These are phyloP conservation scores for Arabidopsis suecica DNA, from an alignment of 345 rosid genomes.

Conservation along the genomic window DNA sequence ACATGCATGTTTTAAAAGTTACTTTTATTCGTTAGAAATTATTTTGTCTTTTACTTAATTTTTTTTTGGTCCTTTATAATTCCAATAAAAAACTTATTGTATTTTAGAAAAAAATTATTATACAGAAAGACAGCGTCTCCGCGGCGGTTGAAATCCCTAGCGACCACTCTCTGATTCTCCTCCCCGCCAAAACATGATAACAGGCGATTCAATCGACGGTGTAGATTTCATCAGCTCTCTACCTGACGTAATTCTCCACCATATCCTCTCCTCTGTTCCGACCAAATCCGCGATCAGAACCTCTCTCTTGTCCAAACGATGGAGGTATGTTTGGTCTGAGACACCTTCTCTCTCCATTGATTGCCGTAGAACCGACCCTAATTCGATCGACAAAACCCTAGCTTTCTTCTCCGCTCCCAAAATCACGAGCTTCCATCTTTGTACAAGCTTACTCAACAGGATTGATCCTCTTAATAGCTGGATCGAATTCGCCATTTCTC, in stretches of 20 bases:
- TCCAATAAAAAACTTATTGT: too few species aligned
- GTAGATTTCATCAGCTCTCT: slow-evolving; percentile 39
- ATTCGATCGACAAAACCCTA: slow-evolving; percentile 40
- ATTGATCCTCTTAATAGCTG: slow-evolving; percentile 27
- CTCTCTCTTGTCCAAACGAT: slow-evolving; percentile 39
- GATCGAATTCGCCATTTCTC: slow-evolving; percentile 38
- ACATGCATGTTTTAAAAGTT: too few species aligned
- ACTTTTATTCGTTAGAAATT: too few species aligned
- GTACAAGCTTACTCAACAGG: slow-evolving; percentile 19
- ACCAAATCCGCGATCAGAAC: slow-evolving; percentile 41
- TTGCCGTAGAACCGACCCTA: slow-evolving; percentile 15
- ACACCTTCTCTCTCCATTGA: slow-evolving; percentile 42
- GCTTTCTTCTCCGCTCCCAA: slow-evolving; percentile 22
- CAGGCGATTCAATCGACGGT: slow-evolving; percentile 22
- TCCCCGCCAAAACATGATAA: neutral
- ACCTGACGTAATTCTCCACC: slow-evolving; percentile 39
- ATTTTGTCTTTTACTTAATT: too few species aligned
- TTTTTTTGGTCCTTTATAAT: too few species aligned
- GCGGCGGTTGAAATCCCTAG: slow-evolving; percentile 5
- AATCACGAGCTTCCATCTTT: slow-evolving; percentile 36
- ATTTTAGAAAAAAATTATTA: too few species aligned
- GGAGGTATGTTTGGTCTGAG: slow-evolving; percentile 40
- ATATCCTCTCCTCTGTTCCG: slow-evolving; percentile 41
- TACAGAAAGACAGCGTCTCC: slow-evolving; percentile 12
- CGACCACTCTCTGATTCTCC: slow-evolving; percentile 3